Percentiles rank a stretch among this genome's conserved stretches.
These are phyloP conservation scores for Apiospora kogelbergensis DNA, from an alignment of 2,329 filamentous ascomycete species.

Conservation along the genomic window DNA sequence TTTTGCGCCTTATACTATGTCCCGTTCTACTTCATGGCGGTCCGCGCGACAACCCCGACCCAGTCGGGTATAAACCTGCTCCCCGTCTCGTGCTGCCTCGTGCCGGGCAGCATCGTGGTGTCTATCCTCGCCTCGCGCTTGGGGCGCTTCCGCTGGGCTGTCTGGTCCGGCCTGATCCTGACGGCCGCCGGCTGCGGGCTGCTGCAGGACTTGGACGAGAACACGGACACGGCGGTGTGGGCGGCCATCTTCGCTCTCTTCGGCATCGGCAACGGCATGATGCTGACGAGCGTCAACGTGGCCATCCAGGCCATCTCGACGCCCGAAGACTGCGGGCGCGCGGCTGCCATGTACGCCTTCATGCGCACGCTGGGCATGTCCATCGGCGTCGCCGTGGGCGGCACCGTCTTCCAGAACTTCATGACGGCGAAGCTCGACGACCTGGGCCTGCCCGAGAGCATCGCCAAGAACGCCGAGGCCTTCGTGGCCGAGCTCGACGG, in stretches of 20 bases:
- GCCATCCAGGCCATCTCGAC: conserved; percentile 10
- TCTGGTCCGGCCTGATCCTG: conserved; percentile 5
- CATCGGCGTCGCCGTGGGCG: conserved; percentile 21
- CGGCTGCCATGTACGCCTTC: conserved; percentile 21
- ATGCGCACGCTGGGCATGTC: conserved; percentile 20
- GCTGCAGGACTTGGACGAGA: not conserved
- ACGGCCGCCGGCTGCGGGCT: not conserved
- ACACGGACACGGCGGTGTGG: not conserved
- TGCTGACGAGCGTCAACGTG: conserved; percentile 12
- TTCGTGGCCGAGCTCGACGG: conserved; percentile 24
- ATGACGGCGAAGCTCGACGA: conserved; percentile 19
- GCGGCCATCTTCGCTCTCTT: conserved; percentile 3
- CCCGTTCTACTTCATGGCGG: conserved; percentile 13
- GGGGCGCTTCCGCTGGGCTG: conserved; percentile 3
- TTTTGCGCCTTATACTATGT: conserved; percentile 9
- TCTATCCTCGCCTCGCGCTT: conserved; percentile 7
- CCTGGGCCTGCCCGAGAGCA: not conserved
- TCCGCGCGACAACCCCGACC: not conserved
- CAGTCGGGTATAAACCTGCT: conserved; percentile 11
- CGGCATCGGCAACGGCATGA: conserved; percentile 12
- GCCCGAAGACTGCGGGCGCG: conserved; percentile 17
- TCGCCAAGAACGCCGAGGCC: conserved; percentile 27
- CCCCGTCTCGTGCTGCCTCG: not conserved
- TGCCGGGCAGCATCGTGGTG: conserved; percentile 10
- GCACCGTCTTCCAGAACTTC: conserved; percentile 22